Evolutionary conservation across 768 basidiomycete species (phyloP).

Genomic region (Mycena chlorophos): DNA sequence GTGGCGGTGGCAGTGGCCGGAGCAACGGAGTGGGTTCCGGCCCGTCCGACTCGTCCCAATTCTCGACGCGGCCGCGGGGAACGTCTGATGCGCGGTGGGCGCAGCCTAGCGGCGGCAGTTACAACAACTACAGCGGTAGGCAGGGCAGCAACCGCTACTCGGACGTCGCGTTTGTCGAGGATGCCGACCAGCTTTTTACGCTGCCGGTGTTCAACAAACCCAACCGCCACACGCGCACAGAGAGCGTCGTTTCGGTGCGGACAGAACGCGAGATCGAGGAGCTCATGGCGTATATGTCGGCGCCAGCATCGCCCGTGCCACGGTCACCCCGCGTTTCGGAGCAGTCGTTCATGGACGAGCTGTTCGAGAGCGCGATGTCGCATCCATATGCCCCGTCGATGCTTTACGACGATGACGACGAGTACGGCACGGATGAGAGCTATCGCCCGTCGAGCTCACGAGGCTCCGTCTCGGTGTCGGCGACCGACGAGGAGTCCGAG

Average conservation of each 20-base stretch:
- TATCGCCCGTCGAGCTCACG: slow-evolving; percentile 13
- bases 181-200: slow-evolving; percentile 27
- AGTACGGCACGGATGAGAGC: slow-evolving; percentile 9
- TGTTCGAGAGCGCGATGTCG: slow-evolving; percentile 9
- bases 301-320: slow-evolving; percentile 27
- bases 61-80: slow-evolving; percentile 58
- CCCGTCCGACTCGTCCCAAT: slow-evolving; percentile 34
- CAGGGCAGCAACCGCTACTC: neutral
- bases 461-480: neutral
- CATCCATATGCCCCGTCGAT: slow-evolving; percentile 6
- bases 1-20: slow-evolving; percentile 29
- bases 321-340: slow-evolving; percentile 8
- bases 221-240: slow-evolving; percentile 32
- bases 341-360: slow-evolving; percentile 23
- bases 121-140: slow-evolving; percentile 11
- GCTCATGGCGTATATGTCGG: slow-evolving; percentile 49
- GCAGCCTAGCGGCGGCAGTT: slow-evolving; percentile 24
- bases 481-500: slow-evolving; percentile 6
- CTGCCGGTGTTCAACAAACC: slow-evolving; percentile 27
- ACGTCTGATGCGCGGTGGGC: slow-evolving; percentile 68
- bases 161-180: slow-evolving; percentile 1
- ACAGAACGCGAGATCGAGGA: slow-evolving; percentile 54
- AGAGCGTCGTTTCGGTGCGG: slow-evolving; percentile 46
- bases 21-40: slow-evolving; percentile 24
- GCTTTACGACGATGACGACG: neutral